phyloP scores from a whole-genome alignment of 2,329 filamentous ascomycete genomes.

The Ceratocystis harringtonii region DNA sequence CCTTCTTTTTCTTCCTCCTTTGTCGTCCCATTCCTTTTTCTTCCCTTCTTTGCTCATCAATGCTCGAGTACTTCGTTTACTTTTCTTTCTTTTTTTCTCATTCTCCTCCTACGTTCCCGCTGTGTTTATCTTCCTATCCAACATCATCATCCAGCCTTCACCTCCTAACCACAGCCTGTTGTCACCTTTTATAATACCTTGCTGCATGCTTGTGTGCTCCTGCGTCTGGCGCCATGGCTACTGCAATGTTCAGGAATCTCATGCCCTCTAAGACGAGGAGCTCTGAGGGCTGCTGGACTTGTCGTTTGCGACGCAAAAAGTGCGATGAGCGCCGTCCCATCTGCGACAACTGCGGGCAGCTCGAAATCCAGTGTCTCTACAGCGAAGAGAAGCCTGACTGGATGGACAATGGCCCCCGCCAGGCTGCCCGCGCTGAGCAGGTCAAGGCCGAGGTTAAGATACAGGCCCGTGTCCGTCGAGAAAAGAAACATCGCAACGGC shows the following conservation, averaged over 20 bases:
- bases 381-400: slow-evolving; percentile 38
- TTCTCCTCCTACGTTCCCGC: neutral
- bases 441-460: slow-evolving; percentile 45
- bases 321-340: slow-evolving; percentile 40
- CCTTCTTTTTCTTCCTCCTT: neutral
- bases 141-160: neutral
- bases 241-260: slow-evolving; percentile 14
- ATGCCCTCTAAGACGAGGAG: slow-evolving; percentile 16
- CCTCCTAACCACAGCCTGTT: neutral
- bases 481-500: slow-evolving; percentile 29
- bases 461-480: slow-evolving; percentile 35
- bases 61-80: neutral
- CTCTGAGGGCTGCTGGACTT: slow-evolving; percentile 41
- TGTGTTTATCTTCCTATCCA: neutral
- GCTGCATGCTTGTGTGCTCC: neutral
- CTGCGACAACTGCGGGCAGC: slow-evolving; percentile 35
- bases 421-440: slow-evolving; percentile 36
- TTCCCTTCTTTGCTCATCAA: neutral
- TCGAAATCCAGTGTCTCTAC: slow-evolving; percentile 44
- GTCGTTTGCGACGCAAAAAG: slow-evolving; percentile 45
- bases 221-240: neutral
- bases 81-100: neutral
- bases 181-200: neutral
- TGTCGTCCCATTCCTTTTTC: neutral
- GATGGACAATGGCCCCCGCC: slow-evolving; percentile 39